Evolutionary conservation across 1,139 yeast genomes (phyloP), one percentile per base, ranked within the genome.

Genomic region (Candida sanyaensis): DNA sequence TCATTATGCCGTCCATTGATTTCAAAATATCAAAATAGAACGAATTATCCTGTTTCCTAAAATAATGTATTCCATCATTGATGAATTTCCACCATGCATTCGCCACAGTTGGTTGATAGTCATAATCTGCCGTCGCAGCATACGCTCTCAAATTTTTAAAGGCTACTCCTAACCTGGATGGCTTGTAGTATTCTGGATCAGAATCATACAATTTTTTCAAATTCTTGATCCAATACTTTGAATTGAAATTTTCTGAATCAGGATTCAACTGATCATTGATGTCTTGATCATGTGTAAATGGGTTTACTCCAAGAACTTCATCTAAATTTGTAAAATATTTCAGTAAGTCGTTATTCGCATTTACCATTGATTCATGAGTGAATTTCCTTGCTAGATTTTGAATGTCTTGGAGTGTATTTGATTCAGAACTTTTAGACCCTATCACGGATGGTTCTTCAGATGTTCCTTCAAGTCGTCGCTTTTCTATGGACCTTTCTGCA

Each of bases 51-150:
- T 41, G 32, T 11, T 33, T 41, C 29, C 21, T 34, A 2, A 41
- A 32, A 27, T 33, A 27, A 24, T 34, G 21, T 2, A 41, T 8
- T 12, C 43, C 43, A 32, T 41, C 65, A 5, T 38, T 41, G 8
- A 55, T 48, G 7, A 50, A 44, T 46, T 68, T 68, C 48, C 51
- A 64, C 34, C 72, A 66, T 11, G 76, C 70, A 59, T 86, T 88
- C 23, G 76, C 59, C 9, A 87, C 84, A 1, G 91, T 88, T 24
- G 86, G 72, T 65, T 88, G 96, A 66, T 86, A 90, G 59, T 88
- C 93, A 2, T 91, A 79, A 59, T 86, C 95, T 5, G 86, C 74
- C 9, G 93, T 91, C 50, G 78, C 77, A 50, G 96, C 97, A 54
- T 75, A 79, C 1, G 92, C 95, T 48, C 87, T 68, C 55, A 90